phyloP scores from a whole-genome alignment of 1,284 basidiomycete genomes.

The Filobasidium uniguttulatum region DNA sequence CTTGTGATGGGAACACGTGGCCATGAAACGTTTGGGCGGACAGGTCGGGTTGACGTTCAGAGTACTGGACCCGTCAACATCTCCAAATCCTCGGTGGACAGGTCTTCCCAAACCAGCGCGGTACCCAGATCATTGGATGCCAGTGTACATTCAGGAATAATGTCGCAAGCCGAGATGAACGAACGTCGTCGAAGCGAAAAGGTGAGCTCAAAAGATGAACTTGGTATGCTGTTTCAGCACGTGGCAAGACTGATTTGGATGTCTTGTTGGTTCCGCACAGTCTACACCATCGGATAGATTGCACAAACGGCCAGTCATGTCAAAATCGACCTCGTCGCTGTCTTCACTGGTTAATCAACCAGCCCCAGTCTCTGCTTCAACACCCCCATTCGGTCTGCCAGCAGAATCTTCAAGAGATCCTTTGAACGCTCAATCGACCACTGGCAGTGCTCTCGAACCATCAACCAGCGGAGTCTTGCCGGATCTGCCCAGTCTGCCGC shows the following conservation, averaged over 20 bases:
- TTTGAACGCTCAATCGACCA: background rate
- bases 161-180: too few species aligned
- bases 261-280: too few species aligned
- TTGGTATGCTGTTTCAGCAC: too few species aligned
- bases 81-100: too few species aligned
- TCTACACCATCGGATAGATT: too few species aligned
- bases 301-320: background rate
- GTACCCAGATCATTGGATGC: too few species aligned
- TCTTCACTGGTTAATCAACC: background rate
- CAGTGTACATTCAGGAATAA: too few species aligned
- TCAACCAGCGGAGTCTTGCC: conserved; percentile 2
- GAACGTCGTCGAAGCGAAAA: too few species aligned
- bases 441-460: background rate
- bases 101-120: too few species aligned
- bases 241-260: too few species aligned
- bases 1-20: background rate
- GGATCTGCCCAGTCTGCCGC: conserved; percentile 29
- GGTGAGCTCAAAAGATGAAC: too few species aligned
- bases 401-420: background rate
- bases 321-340: background rate
- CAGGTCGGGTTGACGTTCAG: background rate
- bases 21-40: background rate
- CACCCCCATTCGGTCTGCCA: background rate
- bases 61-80: too few species aligned
- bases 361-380: background rate